These are phyloP conservation scores for Aureobasidium zeae DNA, from an alignment of 2,329 filamentous ascomycete genomes.

Conservation along the genomic window DNA sequence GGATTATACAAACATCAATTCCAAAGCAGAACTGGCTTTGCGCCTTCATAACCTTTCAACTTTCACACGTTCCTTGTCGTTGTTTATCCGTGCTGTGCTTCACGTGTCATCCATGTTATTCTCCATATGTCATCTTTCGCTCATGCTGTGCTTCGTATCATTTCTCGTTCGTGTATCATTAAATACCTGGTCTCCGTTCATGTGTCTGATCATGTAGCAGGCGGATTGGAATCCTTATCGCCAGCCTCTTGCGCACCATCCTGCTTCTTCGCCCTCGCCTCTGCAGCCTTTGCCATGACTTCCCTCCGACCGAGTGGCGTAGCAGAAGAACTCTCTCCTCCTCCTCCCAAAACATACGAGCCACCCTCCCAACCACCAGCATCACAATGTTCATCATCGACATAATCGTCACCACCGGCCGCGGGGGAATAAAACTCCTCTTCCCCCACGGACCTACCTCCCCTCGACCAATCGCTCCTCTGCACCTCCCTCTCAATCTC, in stretches of 20 bases:
- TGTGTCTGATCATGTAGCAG: neutral
- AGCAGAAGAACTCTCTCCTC: constrained; percentile 24
- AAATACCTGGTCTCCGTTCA: no score
- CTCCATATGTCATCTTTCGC: no score
- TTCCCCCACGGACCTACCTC: constrained; percentile 54
- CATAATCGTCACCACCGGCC: constrained; percentile 29
- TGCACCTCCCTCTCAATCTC: constrained; percentile 84
- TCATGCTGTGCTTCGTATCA: no score
- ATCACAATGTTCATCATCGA: constrained; percentile 49
- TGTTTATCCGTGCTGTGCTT: no score
- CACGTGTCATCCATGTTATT: no score
- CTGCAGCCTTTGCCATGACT: constrained; percentile 63
- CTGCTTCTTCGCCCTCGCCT: constrained; percentile 53
- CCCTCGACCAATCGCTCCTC: constrained; percentile 64
- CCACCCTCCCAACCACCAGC: constrained; percentile 71
- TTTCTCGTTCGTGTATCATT: no score
- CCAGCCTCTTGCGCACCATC: constrained; percentile 30
- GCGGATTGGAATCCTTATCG: neutral
- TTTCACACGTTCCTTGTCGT: no score
- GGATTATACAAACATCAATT: no score
- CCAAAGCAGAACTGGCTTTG: no score
- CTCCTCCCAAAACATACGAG: constrained; percentile 53
- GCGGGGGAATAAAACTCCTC: constrained; percentile 51
- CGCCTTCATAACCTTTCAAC: no score
- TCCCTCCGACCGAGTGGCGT: constrained; percentile 59